phyloP scores from a whole-genome alignment of 306 rosid species.

The Sesbania bispinosa region DNA sequence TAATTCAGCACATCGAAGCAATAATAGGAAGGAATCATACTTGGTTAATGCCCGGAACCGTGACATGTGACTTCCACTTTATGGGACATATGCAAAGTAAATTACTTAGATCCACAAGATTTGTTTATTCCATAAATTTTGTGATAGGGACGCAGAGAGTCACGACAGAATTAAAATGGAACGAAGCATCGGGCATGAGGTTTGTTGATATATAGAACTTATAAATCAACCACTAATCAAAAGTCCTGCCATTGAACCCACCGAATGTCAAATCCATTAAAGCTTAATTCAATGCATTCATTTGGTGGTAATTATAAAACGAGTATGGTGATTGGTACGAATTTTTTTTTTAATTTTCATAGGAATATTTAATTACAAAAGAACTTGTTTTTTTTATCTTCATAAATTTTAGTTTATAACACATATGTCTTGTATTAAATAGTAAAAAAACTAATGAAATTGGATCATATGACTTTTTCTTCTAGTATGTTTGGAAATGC shows the following conservation, averaged over 20 bases:
- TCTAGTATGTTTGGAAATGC: too few relatives aligned
- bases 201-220: not conserved
- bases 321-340: too few relatives aligned
- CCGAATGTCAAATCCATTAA: slow-evolving; percentile 28
- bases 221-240: slow-evolving; percentile 25
- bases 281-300: slow-evolving; percentile 18
- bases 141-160: slow-evolving; percentile 8
- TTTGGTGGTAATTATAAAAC: not conserved
- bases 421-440: too few relatives aligned
- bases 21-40: slow-evolving; percentile 22
- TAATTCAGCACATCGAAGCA: not conserved
- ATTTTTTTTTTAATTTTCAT: too few relatives aligned
- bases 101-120: slow-evolving; percentile 25
- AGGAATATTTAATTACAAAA: too few relatives aligned
- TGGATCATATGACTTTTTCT: too few relatives aligned
- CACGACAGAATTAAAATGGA: slow-evolving; percentile 11
- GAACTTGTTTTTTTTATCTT: too few relatives aligned
- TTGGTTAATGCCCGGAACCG: not conserved
- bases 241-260: slow-evolving; percentile 1
- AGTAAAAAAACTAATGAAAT: too few relatives aligned
- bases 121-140: slow-evolving; percentile 31
- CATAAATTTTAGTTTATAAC: too few relatives aligned
- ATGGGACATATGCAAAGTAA: slow-evolving; percentile 30
- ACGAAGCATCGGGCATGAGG: slow-evolving; percentile 12
- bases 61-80: slow-evolving; percentile 40